A percentile compares a stretch with the other conserved stretches of the same genome.
These are phyloP conservation scores for Talaromyces liani DNA, from an alignment of 495 filamentous ascomycete species.

Conservation along the genomic window DNA sequence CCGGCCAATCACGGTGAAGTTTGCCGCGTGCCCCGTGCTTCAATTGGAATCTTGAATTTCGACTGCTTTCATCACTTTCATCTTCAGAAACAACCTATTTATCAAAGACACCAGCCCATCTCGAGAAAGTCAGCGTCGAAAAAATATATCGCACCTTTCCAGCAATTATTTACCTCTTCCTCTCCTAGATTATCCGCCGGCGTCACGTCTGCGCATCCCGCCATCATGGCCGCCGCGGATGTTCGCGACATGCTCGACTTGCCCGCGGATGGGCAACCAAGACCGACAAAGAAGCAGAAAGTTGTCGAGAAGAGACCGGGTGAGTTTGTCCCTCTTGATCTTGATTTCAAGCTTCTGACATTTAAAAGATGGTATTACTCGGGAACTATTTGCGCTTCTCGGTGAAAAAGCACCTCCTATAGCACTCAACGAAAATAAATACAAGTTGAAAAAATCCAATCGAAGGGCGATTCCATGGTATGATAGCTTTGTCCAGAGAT, in stretches of 20 bases:
- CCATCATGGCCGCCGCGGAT: conserved; percentile 69
- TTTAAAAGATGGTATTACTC: conserved; percentile 61
- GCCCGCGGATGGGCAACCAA: conserved; percentile 54
- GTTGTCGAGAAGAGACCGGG: conserved; percentile 62
- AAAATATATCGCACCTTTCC: too few species aligned
- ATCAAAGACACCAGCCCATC: background rate
- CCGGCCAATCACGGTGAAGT: background rate
- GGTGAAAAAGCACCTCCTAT: conserved; percentile 64
- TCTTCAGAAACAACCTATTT: background rate
- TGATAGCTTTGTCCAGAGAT: background rate
- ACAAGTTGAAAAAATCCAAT: conserved; percentile 31
- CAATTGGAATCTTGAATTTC: background rate
- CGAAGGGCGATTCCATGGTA: conserved; percentile 47
- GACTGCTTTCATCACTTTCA: background rate
- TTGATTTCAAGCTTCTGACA: conserved; percentile 27
- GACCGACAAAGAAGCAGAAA: conserved; percentile 73
- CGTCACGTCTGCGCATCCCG: conserved; percentile 7
- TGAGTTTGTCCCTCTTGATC: conserved; percentile 32
- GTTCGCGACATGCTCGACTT: conserved; percentile 86
- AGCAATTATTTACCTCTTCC: background rate
- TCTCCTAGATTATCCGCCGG: background rate
- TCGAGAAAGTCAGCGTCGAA: background rate
- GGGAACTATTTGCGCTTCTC: conserved; percentile 57
- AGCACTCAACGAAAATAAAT: conserved; percentile 57
- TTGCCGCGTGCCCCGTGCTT: background rate